These are phyloP conservation scores for Circinella umbellata DNA, from an alignment of 371 early-diverging fungal species.

Conservation along the genomic window DNA sequence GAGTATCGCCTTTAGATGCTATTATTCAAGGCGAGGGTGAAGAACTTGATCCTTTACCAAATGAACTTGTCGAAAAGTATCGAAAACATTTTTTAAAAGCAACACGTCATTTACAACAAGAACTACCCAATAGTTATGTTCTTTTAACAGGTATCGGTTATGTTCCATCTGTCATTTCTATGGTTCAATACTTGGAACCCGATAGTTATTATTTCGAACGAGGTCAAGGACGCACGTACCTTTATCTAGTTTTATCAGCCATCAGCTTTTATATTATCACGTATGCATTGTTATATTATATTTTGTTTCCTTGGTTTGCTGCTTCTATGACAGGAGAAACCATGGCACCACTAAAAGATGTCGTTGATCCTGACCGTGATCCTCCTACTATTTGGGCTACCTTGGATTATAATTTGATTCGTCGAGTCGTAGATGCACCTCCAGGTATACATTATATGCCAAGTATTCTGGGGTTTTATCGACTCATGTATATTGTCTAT, in stretches of 20 bases:
- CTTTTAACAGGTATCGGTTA: constrained; percentile 7
- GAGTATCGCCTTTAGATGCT: not conserved
- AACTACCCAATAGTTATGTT: constrained; percentile 7
- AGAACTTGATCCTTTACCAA: not conserved
- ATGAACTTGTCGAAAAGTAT: constrained; percentile 3
- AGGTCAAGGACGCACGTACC: constrained; percentile 4
- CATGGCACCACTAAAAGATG: not conserved
- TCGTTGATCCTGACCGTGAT: not conserved
- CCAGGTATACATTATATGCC: not conserved
- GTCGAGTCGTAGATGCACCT: not conserved
- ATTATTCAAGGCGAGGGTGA: not conserved
- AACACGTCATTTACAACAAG: constrained; percentile 4
- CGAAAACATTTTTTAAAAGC: constrained; percentile 2
- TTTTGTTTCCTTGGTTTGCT: constrained; percentile 8
- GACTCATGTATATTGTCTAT: constrained; percentile 8
- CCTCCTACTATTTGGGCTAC: constrained; percentile 8
- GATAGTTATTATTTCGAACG: constrained; percentile 6
- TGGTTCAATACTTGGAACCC: constrained; percentile 5
- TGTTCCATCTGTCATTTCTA: constrained; percentile 3
- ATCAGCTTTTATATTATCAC: constrained; percentile 6
- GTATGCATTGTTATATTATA: not conserved
- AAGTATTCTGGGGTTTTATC: constrained; percentile 1
- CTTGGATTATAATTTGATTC: constrained; percentile 2
- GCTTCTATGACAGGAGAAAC: not conserved
- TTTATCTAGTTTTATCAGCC: not conserved